Base-by-base conservation (phyloP, 257 asterid genomes). In the Echium plantagineum region DNA sequence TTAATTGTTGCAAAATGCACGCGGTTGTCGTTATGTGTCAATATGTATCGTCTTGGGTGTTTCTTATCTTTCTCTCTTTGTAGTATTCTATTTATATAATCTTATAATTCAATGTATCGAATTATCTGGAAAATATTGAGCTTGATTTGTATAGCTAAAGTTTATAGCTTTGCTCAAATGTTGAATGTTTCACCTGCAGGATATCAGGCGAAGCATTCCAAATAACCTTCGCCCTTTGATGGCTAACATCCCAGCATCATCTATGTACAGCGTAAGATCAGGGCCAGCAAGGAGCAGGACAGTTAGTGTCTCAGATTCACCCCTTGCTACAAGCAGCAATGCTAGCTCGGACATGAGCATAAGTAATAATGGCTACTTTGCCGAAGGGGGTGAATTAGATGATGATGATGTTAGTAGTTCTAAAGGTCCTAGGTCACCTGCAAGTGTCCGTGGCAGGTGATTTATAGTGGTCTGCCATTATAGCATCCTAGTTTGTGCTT, bases 231-330 rank as follows among this genome's bases (percentile, higher is more conserved):
- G 94, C 60, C 96, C 96, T 9, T 70, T 83, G 52, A 85, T 88
- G 95, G 79, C 86, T 59, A 87, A 91, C 64, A 82, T 91, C 59
- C 98, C 95, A 18, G 95, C 95, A 32, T 88, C 95, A 64, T 83
- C 96, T 47, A 82, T 91, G 96, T 90, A 90, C 59, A 90, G 96
- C 55, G 97, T 90, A 79, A 79, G 98, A 82, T 80, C 96, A 12
- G 95, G 95, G 51, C 81, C 87, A 15, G 47, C 64, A 64, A 85
- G 83, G 73, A 76, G 86, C 78, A 71, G 76, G 63, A 73, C 86
- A 20, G 78, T 62, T 21, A 84, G 94, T 56, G 80, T 88, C 24
- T 84, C 90, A 13, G 98, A 84, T 70, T 91, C 98, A 49, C 96
- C 98, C 12, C 93, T 85, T 21, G 94, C 95, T 17, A 88, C 98